Evolutionary conservation across 1,284 basidiomycete species (phyloP).

Genomic region (Ceratobasidium sp.): DNA sequence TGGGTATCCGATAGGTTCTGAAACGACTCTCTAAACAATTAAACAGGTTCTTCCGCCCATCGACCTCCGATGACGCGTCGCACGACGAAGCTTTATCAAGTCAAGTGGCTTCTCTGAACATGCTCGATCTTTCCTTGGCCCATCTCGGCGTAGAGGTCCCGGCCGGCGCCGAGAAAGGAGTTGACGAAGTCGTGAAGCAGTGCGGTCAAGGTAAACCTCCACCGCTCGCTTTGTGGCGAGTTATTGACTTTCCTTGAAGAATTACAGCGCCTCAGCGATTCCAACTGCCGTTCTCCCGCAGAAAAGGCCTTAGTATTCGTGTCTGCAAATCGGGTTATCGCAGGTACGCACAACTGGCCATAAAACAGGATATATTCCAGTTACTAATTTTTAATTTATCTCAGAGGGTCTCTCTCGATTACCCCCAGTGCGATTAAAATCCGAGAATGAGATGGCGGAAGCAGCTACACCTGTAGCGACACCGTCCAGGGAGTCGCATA

Average conservation of each 20-base stretch:
- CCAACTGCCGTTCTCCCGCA: slow-evolving; percentile 72
- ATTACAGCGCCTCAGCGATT: slow-evolving; percentile 74
- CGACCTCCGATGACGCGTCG: slow-evolving; percentile 80
- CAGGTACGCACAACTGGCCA: slow-evolving; percentile 65
- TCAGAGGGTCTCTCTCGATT: slow-evolving; percentile 77
- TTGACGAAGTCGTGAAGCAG: slow-evolving; percentile 70
- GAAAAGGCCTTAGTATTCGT: slow-evolving; percentile 87
- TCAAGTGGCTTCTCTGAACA: slow-evolving; percentile 89
- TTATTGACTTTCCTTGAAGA: slow-evolving; percentile 61
- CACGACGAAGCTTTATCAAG: slow-evolving; percentile 91
- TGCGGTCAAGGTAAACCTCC: slow-evolving; percentile 78
- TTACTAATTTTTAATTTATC: slow-evolving; percentile 16
- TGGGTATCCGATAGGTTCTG: slow-evolving; percentile 53
- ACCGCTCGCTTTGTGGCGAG: slow-evolving; percentile 26
- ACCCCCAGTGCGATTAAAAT: slow-evolving; percentile 74
- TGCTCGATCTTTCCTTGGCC: slow-evolving; percentile 86
- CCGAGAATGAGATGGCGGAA: slow-evolving; percentile 65
- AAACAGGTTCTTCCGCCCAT: slow-evolving; percentile 71
- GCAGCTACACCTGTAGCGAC: slow-evolving; percentile 58
- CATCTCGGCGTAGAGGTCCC: slow-evolving; percentile 84
- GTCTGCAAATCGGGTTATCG: slow-evolving; percentile 85
- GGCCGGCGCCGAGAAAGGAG: slow-evolving; percentile 62
- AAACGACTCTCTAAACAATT: background rate
- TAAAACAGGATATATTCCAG: background rate
- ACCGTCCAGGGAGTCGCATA: slow-evolving; percentile 49